These are phyloP conservation scores for Carpinus viminea DNA, from an alignment of 306 rosid genomes.

Conservation along the genomic window DNA sequence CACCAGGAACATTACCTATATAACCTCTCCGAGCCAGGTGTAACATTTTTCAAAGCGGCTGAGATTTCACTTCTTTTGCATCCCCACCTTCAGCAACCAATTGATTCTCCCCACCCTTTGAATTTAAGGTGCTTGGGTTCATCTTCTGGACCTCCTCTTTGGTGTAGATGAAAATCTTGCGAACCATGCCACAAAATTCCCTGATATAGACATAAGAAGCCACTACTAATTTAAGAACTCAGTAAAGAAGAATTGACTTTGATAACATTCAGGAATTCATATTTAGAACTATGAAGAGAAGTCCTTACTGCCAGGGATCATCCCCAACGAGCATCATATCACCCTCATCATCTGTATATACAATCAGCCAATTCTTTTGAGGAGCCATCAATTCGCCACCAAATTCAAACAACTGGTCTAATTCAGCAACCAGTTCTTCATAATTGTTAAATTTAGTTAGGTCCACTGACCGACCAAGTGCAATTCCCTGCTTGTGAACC, in stretches of 20 bases:
- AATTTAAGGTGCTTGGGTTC: constrained; percentile 68
- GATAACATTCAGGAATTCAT: background rate
- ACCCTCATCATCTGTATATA: constrained; percentile 86
- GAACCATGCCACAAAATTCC: constrained; percentile 92
- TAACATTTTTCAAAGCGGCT: constrained; percentile 40
- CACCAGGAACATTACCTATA: constrained; percentile 26
- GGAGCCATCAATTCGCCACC: constrained; percentile 75
- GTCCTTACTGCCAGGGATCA: constrained; percentile 98
- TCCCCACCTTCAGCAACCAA: constrained; percentile 50
- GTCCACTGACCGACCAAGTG: constrained; percentile 95
- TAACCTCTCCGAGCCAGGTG: constrained; percentile 32
- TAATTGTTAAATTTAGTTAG: constrained; percentile 79
- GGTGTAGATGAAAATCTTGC: constrained; percentile 85
- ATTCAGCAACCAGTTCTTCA: constrained; percentile 69
- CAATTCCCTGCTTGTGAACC: constrained; percentile 99
- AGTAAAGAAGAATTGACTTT: background rate
- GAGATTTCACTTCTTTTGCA: constrained; percentile 48
- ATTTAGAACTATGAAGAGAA: constrained; percentile 12
- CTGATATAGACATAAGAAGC: constrained; percentile 34
- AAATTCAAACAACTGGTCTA: constrained; percentile 80
- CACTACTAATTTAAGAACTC: constrained; percentile 8
- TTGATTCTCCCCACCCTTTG: constrained; percentile 59
- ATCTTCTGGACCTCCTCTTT: constrained; percentile 93
- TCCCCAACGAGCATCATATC: constrained; percentile 99
- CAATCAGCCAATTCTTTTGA: constrained; percentile 77